Evolutionary conservation across 768 basidiomycete species (phyloP), one percentile per base, ranked within the genome.

Genomic region (Clathrus columnatus): DNA sequence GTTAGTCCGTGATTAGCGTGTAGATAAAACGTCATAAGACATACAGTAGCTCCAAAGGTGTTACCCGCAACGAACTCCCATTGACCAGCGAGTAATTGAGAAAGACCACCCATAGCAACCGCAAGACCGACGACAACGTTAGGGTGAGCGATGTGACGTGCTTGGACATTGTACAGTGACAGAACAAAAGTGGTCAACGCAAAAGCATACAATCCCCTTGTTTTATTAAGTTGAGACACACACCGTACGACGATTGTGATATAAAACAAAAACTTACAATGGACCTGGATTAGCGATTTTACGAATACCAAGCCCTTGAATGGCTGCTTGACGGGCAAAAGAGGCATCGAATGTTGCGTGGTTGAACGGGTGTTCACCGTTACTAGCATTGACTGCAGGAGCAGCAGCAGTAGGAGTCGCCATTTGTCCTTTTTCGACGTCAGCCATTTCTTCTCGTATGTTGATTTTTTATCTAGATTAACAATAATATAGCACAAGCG

Each of bases 81-180:
- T 85, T 92, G 90, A 42, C 92, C 92, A 27, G 91, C 91, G 36
- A 93, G 71, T 46, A 94, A 74, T 66, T 94, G 92, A 11, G 77
- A 84, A 28, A 93, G 81, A 57, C 92, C 92, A 60, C 91, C 92
- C 59, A 80, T 80, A 69, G 83, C 87, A 61, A 89, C 64, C 23
- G 90, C 89, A 90, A 94, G 91, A 50, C 90, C 92, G 48, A 91
- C 76, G 48, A 91, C 81, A 26, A 82, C 79, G 56, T 91, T 90
- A 41, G 87, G 82, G 5, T 64, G 62, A 17, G 63, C 59, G 59
- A 90, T 73, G 21, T 69, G 63, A n/a, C 82, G 76, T 0, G 78
- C 75, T 17, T 74, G 67, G 26, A 79, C 71, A 64, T 91, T 91
- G 76, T 78, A 86, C 59, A 91, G 59, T 4, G 87, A 90, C 29